Evolutionary conservation across 1,284 basidiomycete genomes (phyloP).

Genomic region (Anthracocystis panici-leucophaei): DNA sequence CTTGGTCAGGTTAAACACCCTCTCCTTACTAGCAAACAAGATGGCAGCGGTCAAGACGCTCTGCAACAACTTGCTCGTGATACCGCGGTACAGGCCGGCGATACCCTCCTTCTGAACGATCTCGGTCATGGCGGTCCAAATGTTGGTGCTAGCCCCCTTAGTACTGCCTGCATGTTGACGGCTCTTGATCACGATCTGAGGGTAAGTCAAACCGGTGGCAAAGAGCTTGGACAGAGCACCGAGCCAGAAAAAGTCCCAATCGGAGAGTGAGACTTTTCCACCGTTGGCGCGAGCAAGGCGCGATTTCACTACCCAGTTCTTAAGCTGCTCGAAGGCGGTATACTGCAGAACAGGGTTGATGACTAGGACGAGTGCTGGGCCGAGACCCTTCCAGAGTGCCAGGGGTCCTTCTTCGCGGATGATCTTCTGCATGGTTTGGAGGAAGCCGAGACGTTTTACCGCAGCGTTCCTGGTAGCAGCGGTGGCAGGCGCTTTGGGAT

Average conservation of each 20-base stretch:
- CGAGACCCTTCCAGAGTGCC: slow-evolving; percentile 95
- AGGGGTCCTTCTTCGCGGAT: slow-evolving; percentile 80
- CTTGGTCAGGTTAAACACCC: slow-evolving; percentile 63
- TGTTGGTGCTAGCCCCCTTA: slow-evolving; percentile 59
- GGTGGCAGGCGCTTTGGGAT: slow-evolving; percentile 25
- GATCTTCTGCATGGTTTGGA: slow-evolving; percentile 80
- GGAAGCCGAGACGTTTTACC: slow-evolving; percentile 60
- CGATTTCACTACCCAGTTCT: slow-evolving; percentile 64
- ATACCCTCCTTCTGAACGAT: slow-evolving; percentile 65
- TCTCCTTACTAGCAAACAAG: slow-evolving; percentile 68
- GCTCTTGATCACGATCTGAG: slow-evolving; percentile 69
- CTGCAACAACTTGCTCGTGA: slow-evolving; percentile 67
- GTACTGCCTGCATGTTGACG: slow-evolving; percentile 64
- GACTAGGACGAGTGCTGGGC: slow-evolving; percentile 91
- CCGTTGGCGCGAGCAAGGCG: slow-evolving; percentile 47
- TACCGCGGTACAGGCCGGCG: slow-evolving; percentile 67
- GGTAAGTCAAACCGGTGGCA: slow-evolving; percentile 67
- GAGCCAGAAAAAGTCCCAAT: slow-evolving; percentile 69
- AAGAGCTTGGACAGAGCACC: slow-evolving; percentile 67
- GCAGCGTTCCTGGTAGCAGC: slow-evolving; percentile 18
- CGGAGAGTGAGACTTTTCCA: slow-evolving; percentile 50
- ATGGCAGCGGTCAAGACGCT: slow-evolving; percentile 67
- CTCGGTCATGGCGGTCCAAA: slow-evolving; percentile 68
- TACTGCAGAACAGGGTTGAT: slow-evolving; percentile 88
- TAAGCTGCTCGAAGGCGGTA: slow-evolving; percentile 68